Percentiles rank a stretch among this genome's conserved stretches.
These are phyloP conservation scores for Trichoderma breve DNA, from an alignment of 2,329 filamentous ascomycete species.

Conservation along the genomic window DNA sequence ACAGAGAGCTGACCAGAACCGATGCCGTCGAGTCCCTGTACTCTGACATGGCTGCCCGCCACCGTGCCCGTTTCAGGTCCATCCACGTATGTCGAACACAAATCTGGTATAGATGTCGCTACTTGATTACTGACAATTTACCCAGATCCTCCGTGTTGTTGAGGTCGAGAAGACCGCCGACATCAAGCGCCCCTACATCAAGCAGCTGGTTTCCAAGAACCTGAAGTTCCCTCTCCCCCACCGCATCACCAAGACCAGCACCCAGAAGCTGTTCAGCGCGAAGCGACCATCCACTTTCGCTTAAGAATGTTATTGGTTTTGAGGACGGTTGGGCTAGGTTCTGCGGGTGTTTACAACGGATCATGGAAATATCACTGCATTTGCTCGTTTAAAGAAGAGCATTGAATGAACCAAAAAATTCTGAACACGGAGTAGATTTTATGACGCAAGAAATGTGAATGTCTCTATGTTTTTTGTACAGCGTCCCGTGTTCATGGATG, in stretches of 20 bases:
- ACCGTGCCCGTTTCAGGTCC: constrained; percentile 93
- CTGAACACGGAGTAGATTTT: constrained; percentile 20
- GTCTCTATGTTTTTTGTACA: background rate
- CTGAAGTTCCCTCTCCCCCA: constrained; percentile 99
- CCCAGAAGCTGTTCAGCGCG: constrained; percentile 89
- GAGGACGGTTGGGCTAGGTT: constrained; percentile 52
- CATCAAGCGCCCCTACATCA: constrained; percentile 98
- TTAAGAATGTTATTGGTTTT: constrained; percentile 64
- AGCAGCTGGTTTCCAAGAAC: constrained; percentile 92
- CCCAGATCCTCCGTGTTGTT: constrained; percentile 93
- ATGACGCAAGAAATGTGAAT: constrained; percentile 19
- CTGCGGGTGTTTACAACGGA: constrained; percentile 61
- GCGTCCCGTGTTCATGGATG: background rate
- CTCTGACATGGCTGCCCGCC: constrained; percentile 99
- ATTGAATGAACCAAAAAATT: constrained; percentile 44
- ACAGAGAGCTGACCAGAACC: constrained; percentile 96
- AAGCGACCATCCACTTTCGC: constrained; percentile 96
- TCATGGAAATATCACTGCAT: constrained; percentile 61
- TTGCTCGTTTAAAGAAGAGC: constrained; percentile 49
- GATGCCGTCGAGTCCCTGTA: constrained; percentile 96
- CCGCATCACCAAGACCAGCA: constrained; percentile 78
- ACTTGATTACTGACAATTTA: constrained; percentile 15
- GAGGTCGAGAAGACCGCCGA: constrained; percentile 94
- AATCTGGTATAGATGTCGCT: background rate
- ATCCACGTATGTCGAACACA: constrained; percentile 78